phyloP scores from a whole-genome alignment of 495 filamentous ascomycete species.

The Lasiosphaeria ovina region DNA sequence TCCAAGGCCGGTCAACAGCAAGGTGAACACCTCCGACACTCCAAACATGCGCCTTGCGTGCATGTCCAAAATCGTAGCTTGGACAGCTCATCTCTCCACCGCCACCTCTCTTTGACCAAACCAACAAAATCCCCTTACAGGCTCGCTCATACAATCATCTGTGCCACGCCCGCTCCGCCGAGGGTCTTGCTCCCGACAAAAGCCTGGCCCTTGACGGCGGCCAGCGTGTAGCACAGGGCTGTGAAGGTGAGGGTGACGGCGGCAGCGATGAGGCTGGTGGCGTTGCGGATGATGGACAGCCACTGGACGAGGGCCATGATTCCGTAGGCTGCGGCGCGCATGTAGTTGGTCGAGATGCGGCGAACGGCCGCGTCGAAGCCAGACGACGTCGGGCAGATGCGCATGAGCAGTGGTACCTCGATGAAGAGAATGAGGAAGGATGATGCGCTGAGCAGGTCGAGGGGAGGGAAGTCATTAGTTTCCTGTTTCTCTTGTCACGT shows the following conservation, averaged over 20 bases:
- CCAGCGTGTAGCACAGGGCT: slow-evolving; percentile 76
- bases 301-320: slow-evolving; percentile 81
- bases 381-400: slow-evolving; percentile 94
- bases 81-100: no score
- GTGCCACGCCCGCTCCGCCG: slow-evolving; percentile 88
- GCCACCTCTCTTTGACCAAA: no score
- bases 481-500: neutral
- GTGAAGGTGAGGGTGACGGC: slow-evolving; percentile 79
- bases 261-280: slow-evolving; percentile 77
- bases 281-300: slow-evolving; percentile 62
- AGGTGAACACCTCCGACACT: no score
- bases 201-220: slow-evolving; percentile 84
- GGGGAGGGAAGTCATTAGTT: slow-evolving; percentile 14
- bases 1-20: no score
- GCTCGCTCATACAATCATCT: slow-evolving; percentile 87
- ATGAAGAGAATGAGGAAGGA: slow-evolving; percentile 91
- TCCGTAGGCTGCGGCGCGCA: slow-evolving; percentile 88
- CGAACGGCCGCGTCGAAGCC: slow-evolving; percentile 90
- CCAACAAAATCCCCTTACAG: no score
- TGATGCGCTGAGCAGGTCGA: slow-evolving; percentile 56
- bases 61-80: no score
- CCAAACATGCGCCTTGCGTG: no score
- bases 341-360: slow-evolving; percentile 90
- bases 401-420: slow-evolving; percentile 91
- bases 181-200: slow-evolving; percentile 97